A percentile compares a stretch with the other conserved stretches of the same genome.
These are phyloP conservation scores for Mortierella sp. DNA, from an alignment of 371 early-diverging fungal genomes.

Conservation along the genomic window DNA sequence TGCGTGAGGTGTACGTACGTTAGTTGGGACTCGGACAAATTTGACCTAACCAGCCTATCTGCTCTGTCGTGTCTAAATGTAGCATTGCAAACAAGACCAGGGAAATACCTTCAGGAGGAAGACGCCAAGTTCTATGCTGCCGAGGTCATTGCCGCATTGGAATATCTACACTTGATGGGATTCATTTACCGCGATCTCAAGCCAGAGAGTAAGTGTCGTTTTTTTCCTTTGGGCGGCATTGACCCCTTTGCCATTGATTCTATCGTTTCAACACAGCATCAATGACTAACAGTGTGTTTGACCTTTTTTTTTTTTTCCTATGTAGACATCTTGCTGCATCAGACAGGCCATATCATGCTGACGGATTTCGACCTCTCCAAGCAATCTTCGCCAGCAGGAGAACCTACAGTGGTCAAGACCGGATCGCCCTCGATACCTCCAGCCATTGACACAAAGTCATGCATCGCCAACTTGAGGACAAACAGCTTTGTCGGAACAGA, in stretches of 20 bases:
- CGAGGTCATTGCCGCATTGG: constrained; percentile 94
- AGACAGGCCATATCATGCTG: constrained; percentile 96
- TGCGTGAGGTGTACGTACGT: neutral
- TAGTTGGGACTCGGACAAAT: constrained; percentile 7
- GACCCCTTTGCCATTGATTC: neutral
- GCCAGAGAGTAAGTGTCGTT: constrained; percentile 90
- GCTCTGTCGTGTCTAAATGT: constrained; percentile 8
- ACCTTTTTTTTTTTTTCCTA: neutral
- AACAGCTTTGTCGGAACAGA: constrained; percentile 98
- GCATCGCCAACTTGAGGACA: constrained; percentile 88
- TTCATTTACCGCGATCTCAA: constrained; percentile 99
- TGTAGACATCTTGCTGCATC: constrained; percentile 91
- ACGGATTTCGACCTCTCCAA: constrained; percentile 97
- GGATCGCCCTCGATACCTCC: constrained; percentile 69
- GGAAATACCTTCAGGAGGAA: constrained; percentile 88
- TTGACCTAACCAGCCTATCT: neutral
- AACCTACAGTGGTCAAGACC: constrained; percentile 81
- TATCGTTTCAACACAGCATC: neutral
- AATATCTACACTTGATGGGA: constrained; percentile 96
- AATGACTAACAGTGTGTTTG: neutral
- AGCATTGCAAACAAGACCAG: constrained; percentile 88
- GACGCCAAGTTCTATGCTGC: constrained; percentile 98
- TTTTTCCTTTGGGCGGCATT: neutral
- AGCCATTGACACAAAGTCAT: constrained; percentile 87
- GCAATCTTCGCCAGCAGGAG: constrained; percentile 83